A percentile compares a stretch with the other conserved stretches of the same genome.
Conservation (phyloP, 805 yeast genomes). For the Nakazawaea peltata region DNA sequence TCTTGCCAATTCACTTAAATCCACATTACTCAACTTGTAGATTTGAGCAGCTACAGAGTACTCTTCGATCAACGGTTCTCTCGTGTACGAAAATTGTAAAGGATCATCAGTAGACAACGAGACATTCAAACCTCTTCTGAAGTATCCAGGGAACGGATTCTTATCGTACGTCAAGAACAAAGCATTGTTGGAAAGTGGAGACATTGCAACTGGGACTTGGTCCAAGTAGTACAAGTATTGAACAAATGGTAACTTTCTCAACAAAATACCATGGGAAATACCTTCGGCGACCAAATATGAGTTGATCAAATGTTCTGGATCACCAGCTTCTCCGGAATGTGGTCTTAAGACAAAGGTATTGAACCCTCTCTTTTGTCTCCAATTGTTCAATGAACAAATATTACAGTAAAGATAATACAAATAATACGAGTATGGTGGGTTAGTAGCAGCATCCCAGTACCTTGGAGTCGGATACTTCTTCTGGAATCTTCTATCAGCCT, state of each 20-base stretch:
- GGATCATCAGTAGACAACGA: slow-evolving; percentile 97
- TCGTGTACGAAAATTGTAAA: slow-evolving; percentile 90
- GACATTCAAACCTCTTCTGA: slow-evolving; percentile 89
- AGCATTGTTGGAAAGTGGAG: slow-evolving; percentile 95
- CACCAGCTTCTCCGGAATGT: slow-evolving; percentile 99
- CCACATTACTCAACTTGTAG: slow-evolving; percentile 88
- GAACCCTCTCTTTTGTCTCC: slow-evolving; percentile 68
- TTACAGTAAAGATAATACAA: slow-evolving; percentile 84
- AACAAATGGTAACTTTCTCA: slow-evolving; percentile 90
- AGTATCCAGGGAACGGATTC: slow-evolving; percentile 88
- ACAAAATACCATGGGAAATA: slow-evolving; percentile 89
- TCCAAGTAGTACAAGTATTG: slow-evolving; percentile 91
- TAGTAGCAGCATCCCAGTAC: slow-evolving; percentile 66
- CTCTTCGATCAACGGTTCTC: slow-evolving; percentile 96
- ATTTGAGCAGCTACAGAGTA: slow-evolving; percentile 98
- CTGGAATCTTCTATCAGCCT: slow-evolving; percentile 75
- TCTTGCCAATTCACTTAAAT: slow-evolving; percentile 93
- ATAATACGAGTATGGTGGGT: slow-evolving; percentile 98
- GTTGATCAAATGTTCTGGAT: slow-evolving; percentile 90
- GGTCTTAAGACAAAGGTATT: slow-evolving; percentile 94
- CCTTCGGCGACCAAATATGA: slow-evolving; percentile 88
- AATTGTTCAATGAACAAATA: slow-evolving; percentile 75
- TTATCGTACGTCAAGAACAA: slow-evolving; percentile 92
- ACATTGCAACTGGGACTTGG: slow-evolving; percentile 97
- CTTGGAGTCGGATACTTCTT: slow-evolving; percentile 81